Base-by-base conservation (phyloP, 495 filamentous ascomycete species). In the Xylaria palmicola region DNA sequence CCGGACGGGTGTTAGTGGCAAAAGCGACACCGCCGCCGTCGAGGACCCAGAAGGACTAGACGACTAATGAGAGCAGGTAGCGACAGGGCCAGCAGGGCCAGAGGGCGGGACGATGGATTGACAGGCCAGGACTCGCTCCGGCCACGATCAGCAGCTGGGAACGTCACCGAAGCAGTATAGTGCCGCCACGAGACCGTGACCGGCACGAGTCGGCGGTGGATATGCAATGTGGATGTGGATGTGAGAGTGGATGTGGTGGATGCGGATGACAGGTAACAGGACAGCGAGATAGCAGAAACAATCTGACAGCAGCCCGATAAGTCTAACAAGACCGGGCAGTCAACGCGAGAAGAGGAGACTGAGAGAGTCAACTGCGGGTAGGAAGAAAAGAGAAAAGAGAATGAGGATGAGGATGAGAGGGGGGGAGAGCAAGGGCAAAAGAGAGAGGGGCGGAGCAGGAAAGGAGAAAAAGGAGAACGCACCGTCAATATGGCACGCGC, bases 1-100 rank as follows among this genome's bases (percentile, higher is more conserved):
- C 66, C 68, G 65, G 68, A 71, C 64, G 67, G 53, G 69, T 71
- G 64, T 71, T 71, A 71, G 69, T 71, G 69, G 69, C 69, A 52
- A 71, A 71, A 68, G 66, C 68, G 66, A 67, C 69, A 63, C 64
- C 62, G 54, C 53, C 53, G 61, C 30, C 45, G 56, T n/a, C n/a
- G 58, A 57, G 48, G 63, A 47, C 63, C 54, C 50, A 61, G 32
- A 51, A 37, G 59, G 50, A 48, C 50, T 61, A 53, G 41, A 37
- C 49, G 50, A 48, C 50, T 61, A 53, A 47, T 55, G 40, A 40
- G 54, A 54, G 55, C 32, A 41, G 27, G 50, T 52, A 51, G 39
- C n/a, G n/a, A n/a, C n/a, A n/a, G n/a, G n/a, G n/a, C n/a, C n/a
- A n/a, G n/a, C n/a, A n/a, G n/a, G n/a, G n/a, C n/a, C n/a, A n/a